Evolutionary conservation across 768 basidiomycete species (phyloP), one percentile per base, ranked within the genome.

Genomic region (Crucibulum laeve): DNA sequence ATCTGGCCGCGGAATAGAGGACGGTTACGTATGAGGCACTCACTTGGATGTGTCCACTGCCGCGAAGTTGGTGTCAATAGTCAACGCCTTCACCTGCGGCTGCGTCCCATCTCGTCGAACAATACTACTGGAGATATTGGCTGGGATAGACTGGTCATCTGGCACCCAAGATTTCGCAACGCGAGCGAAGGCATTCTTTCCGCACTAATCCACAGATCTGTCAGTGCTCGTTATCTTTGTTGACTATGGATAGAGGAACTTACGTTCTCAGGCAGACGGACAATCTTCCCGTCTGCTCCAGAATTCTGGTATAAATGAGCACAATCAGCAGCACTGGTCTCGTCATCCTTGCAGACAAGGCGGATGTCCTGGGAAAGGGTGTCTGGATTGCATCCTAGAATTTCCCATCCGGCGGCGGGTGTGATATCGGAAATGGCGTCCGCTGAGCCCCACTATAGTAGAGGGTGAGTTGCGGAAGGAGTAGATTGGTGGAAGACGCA

Each of bases 231-330:
- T 8, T 37, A 18, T 22, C 10, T n/a, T 10, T 22, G 8, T n/a
- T 17, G 18, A 10, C 18, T 10, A 10, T 10, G 4, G 38, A 26
- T 34, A 18, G 6, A 39, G n/a, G 18, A 37, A 63, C 70, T 34
- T 44, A 79, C 79, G 40, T 60, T 62, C 50, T 79, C 68, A 4
- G 79, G 78, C 5, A 81, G 53, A 15, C 77, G 67, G 22, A 79
- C 76, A 17, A 81, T 57, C 47, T 74, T 79, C 44, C 69, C 71
- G n/a, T 62, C 70, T 0, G 74, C 64, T 17, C 69, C 68, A 25
- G 53, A 55, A 25, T 60, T 55, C 28, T 51, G 48, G 44, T 63
- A 69, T 8, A 77, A 56, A 44, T 72, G 73, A 21, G 56, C 56
- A 53, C 74, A 77, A 5, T 57, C 55, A 17, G 54, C 45, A 11